These are phyloP conservation scores for Fusarium sublunatum DNA, from an alignment of 2,329 filamentous ascomycete species.

Conservation along the genomic window DNA sequence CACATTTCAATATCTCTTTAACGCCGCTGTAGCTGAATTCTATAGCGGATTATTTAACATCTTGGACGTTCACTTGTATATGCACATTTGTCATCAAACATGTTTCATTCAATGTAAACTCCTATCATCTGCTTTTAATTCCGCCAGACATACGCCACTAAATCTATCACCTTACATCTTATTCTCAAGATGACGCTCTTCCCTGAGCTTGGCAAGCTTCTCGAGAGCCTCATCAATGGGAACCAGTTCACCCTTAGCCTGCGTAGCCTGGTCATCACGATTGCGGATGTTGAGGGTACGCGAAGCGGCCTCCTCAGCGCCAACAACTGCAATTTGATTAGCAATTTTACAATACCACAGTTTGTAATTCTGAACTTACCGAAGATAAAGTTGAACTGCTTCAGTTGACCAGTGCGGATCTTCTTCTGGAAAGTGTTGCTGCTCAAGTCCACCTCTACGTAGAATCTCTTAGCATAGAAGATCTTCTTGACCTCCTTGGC, in stretches of 20 bases:
- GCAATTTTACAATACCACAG: constrained; percentile 3
- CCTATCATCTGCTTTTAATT: constrained; percentile 37
- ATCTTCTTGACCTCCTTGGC: constrained; percentile 77
- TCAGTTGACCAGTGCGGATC: constrained; percentile 82
- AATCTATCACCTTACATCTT: constrained; percentile 47
- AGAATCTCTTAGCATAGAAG: constrained; percentile 75
- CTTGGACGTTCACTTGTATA: constrained; percentile 4
- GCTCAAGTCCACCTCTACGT: constrained; percentile 67
- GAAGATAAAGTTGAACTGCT: constrained; percentile 88
- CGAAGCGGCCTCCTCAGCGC: constrained; percentile 69
- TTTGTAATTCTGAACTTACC: constrained; percentile 54
- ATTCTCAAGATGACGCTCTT: constrained; percentile 56
- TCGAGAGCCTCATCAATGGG: constrained; percentile 67
- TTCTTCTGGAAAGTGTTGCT: constrained; percentile 91
- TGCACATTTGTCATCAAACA: constrained; percentile 28
- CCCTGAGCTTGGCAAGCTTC: constrained; percentile 64
- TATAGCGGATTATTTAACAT: no score
- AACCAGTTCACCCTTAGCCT: constrained; percentile 70
- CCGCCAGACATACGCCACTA: constrained; percentile 21
- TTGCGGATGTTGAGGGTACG: constrained; percentile 72
- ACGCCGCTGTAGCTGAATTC: no score
- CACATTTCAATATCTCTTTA: no score
- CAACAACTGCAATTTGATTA: constrained; percentile 61
- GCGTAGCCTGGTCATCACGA: constrained; percentile 70
- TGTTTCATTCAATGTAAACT: constrained; percentile 37